Base-by-base conservation (phyloP, 73 alveolate species). In the Breviolum minutum region DNA sequence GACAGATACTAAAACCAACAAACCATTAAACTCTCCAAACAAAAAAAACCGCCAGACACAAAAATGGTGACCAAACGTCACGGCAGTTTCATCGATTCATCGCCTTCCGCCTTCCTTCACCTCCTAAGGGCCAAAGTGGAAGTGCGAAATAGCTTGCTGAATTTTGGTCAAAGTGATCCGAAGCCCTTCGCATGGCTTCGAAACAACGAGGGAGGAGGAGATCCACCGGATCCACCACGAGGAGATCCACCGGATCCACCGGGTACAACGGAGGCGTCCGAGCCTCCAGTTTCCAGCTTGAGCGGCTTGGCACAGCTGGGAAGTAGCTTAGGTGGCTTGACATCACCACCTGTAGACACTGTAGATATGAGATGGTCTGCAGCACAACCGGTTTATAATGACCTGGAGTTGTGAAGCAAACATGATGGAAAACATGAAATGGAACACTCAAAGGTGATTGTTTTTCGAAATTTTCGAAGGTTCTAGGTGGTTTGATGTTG, bases 301-400 rank as follows among this genome's bases (percentile, higher is more conserved):
- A n/a, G 80, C 64, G 94, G 94, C 80, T 63, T 86, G 94, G 94
- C 94, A 7, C 63, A 22, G 94, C 64, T 86, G 77, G 94, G 94
- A 40, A 86, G 94, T 79, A 86, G 94, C 94, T 63, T 86, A 64
- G 94, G 94, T 17, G 94, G 90, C 88, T 17, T 79, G 82, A 89
- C 80, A 54, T n/a, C 81, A 54, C 76, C 83, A 74, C 73, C 68
- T 61, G 90, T 54, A 89, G 48, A 13, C 17, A 26, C 68, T 61
- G 90, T 54, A 89, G 48, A 13, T 24, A 26, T 8, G 63, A 20
- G 76, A 26, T 83, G 92, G 92, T 61, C 92, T 22, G 92, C 92
- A 60, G 98, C 98, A 9, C 90, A 61, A 68, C 91, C 91, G 54
- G 90, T 92, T 10, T 92, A 91, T 82, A 60, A 91, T 32, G 97